These are phyloP conservation scores for Aspergillus candidus DNA, from an alignment of 2,329 filamentous ascomycete species.

Conservation along the genomic window DNA sequence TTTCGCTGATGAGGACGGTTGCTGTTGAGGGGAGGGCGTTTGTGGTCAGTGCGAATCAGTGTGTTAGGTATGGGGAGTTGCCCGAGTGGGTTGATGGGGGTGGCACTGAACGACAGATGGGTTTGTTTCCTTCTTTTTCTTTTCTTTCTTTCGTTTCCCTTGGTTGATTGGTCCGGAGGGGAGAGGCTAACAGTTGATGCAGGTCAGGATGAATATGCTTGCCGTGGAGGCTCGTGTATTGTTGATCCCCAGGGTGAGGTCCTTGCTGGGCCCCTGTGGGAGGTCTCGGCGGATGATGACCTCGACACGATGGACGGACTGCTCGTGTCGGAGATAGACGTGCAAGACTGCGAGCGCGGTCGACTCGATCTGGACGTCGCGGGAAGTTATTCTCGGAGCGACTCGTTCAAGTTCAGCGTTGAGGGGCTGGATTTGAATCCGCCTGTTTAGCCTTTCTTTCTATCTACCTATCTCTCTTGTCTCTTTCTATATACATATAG, in stretches of 20 bases:
- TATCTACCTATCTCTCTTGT: no score
- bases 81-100: constrained; percentile 50
- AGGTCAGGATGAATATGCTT: constrained; percentile 46
- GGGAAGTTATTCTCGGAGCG: constrained; percentile 75
- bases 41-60: constrained; percentile 82
- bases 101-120: constrained; percentile 40
- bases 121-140: no score
- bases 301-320: constrained; percentile 55
- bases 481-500: no score
- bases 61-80: constrained; percentile 55
- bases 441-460: constrained; percentile 40
- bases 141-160: no score
- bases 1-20: constrained; percentile 72
- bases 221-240: constrained; percentile 75
- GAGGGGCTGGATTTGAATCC: constrained; percentile 56
- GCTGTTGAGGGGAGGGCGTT: constrained; percentile 78
- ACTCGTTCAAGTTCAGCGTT: constrained; percentile 55
- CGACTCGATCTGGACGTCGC: constrained; percentile 76
- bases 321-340: constrained; percentile 68
- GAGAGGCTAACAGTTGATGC: constrained; percentile 1
- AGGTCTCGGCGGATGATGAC: constrained; percentile 40
- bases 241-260: constrained; percentile 74
- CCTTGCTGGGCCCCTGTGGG: constrained; percentile 75
- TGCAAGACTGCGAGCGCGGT: constrained; percentile 80
- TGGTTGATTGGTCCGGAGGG: constrained; percentile 33